Conservation (phyloP, 2,329 filamentous ascomycete genomes). For the Colletotrichum sp. region DNA sequence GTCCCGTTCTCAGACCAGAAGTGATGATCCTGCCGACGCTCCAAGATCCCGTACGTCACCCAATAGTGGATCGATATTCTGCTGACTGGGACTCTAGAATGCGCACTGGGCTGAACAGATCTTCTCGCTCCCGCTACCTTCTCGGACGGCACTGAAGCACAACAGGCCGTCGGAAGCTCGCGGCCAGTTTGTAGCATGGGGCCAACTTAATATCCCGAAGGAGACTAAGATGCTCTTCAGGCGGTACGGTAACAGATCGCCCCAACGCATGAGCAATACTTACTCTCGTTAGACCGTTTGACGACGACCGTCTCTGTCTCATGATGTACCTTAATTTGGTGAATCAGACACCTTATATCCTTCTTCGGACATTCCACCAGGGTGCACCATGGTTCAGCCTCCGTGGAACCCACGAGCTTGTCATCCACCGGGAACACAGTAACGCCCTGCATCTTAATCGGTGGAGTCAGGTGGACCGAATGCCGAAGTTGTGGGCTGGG, state of each 20-base stretch:
- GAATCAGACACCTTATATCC: slow-evolving; percentile 50
- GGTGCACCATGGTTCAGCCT: slow-evolving; percentile 52
- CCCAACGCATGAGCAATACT: background rate
- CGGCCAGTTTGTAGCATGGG: slow-evolving; percentile 50
- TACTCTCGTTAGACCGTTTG: slow-evolving; percentile 6
- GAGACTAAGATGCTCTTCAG: slow-evolving; percentile 60
- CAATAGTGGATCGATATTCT: background rate
- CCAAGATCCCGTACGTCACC: slow-evolving; percentile 26
- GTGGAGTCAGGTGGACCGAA: slow-evolving; percentile 51
- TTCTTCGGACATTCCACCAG: slow-evolving; percentile 48
- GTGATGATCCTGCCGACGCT: slow-evolving; percentile 27
- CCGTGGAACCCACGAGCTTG: slow-evolving; percentile 59
- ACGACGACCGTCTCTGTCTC: slow-evolving; percentile 56
- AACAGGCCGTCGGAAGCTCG: slow-evolving; percentile 43
- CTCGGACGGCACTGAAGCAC: slow-evolving; percentile 54
- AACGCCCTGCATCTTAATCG: slow-evolving; percentile 53
- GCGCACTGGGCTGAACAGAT: slow-evolving; percentile 67
- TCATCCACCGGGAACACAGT: slow-evolving; percentile 53
- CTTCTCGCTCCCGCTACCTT: slow-evolving; percentile 59
- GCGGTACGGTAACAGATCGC: slow-evolving; percentile 43
- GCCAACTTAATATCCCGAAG: slow-evolving; percentile 47
- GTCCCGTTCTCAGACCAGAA: slow-evolving; percentile 37
- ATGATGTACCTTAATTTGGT: slow-evolving; percentile 54
- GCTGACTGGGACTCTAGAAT: slow-evolving; percentile 37
- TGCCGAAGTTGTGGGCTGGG: slow-evolving; percentile 57